Evolutionary conservation across 2,329 filamentous ascomycete species (phyloP).

Genomic region (Neoscytalidium dimidiatum): DNA sequence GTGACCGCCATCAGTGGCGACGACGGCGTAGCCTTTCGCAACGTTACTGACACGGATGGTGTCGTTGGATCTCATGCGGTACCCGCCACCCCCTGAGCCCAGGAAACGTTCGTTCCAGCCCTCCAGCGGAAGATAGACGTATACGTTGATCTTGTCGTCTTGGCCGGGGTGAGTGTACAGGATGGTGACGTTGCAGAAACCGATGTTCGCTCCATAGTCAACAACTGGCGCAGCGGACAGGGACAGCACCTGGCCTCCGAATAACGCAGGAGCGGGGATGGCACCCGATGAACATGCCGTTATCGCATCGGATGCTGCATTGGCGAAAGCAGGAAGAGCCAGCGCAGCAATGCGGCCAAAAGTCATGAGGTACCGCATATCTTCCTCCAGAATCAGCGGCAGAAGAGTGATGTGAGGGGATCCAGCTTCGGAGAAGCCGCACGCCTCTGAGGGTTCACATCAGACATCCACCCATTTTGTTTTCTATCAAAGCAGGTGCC

Average conservation of each 20-base stretch:
- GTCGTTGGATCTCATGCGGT: neutral
- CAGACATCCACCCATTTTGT: neutral
- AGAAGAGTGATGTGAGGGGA: neutral
- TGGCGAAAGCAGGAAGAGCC: neutral
- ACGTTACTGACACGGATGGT: neutral
- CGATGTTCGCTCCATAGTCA: neutral
- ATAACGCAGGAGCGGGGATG: neutral
- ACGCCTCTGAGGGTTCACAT: neutral
- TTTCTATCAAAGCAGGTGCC: neutral
- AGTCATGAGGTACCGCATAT: neutral
- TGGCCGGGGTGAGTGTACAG: slow-evolving; percentile 41
- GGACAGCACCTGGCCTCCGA: slow-evolving; percentile 1
- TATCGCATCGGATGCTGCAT: neutral
- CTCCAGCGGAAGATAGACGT: slow-evolving; percentile 35
- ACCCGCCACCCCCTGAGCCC: slow-evolving; percentile 27
- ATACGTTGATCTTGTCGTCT: slow-evolving; percentile 35
- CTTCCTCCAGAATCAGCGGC: neutral
- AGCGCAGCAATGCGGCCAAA: neutral
- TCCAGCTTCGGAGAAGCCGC: neutral
- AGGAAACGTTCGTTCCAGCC: slow-evolving; percentile 26
- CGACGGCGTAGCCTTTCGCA: neutral
- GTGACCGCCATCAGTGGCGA: slow-evolving; percentile 10
- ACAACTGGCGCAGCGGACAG: neutral
- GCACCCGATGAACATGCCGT: neutral
- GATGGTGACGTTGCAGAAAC: slow-evolving; percentile 40